phyloP scores from a whole-genome alignment of 768 basidiomycete genomes.

The Podaxis pistillaris region DNA sequence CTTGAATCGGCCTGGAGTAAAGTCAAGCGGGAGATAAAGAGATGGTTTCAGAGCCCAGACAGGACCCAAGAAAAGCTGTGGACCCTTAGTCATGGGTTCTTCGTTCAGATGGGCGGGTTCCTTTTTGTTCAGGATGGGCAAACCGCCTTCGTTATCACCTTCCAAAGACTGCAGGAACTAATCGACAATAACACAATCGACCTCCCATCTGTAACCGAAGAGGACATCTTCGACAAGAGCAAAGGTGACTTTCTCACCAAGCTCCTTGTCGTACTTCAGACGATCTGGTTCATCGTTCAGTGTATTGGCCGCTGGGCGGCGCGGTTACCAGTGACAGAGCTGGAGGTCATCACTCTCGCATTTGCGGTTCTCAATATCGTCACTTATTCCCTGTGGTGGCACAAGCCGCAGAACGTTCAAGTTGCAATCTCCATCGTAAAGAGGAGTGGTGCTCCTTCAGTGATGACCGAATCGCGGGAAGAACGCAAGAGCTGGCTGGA shows the following conservation, averaged over 20 bases:
- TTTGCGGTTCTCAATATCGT: not conserved
- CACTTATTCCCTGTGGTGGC: not conserved
- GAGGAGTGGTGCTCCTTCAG: not conserved
- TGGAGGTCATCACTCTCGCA: constrained; percentile 1
- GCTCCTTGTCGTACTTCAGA: constrained; percentile 21
- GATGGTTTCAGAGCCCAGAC: not conserved
- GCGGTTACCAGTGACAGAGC: not conserved
- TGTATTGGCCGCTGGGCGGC: constrained; percentile 4
- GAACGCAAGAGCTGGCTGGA: not conserved
- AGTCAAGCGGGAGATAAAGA: not conserved
- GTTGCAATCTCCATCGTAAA: not conserved
- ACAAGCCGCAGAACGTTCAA: constrained; percentile 3
- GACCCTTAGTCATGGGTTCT: constrained; percentile 18
- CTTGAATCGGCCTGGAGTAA: not conserved
- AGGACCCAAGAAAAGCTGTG: not conserved
- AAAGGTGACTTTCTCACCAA: constrained; percentile 25
- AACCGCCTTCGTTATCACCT: not conserved
- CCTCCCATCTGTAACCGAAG: constrained; percentile 12
- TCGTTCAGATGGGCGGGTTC: constrained; percentile 16
- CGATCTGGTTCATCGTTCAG: constrained; percentile 21
- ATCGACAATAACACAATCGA: constrained; percentile 6
- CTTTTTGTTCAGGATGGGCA: constrained; percentile 1
- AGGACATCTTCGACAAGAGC: constrained; percentile 24
- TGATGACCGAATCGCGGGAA: not conserved
- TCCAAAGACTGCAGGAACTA: not conserved